These are phyloP conservation scores for Didymella lethalis DNA, from an alignment of 2,329 filamentous ascomycete genomes.

Conservation along the genomic window DNA sequence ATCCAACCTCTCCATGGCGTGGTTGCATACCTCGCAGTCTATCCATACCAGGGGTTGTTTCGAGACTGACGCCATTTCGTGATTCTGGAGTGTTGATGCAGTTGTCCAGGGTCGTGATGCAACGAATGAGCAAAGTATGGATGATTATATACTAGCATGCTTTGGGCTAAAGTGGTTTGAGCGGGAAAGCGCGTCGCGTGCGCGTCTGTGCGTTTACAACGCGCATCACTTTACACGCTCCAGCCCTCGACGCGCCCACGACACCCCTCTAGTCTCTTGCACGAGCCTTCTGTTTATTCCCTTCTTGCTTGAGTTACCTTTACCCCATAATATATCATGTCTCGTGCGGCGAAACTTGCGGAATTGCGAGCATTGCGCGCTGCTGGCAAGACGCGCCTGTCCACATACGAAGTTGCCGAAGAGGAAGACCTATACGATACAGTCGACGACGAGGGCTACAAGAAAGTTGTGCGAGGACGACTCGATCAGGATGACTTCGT, in stretches of 20 bases:
- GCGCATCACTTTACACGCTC: slow-evolving; percentile 25
- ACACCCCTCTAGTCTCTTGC: slow-evolving; percentile 22
- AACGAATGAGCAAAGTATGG: slow-evolving; percentile 8
- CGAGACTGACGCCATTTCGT: slow-evolving; percentile 60
- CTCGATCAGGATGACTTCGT: slow-evolving; percentile 97
- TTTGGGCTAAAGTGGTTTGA: slow-evolving; percentile 10
- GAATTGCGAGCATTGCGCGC: slow-evolving; percentile 85
- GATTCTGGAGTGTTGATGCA: slow-evolving; percentile 10
- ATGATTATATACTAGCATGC: slow-evolving; percentile 6
- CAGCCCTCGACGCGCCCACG: slow-evolving; percentile 35
- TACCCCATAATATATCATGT: slow-evolving; percentile 41
- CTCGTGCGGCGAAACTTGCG: slow-evolving; percentile 59
- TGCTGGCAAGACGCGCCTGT: slow-evolving; percentile 89
- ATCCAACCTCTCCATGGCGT: not conserved
- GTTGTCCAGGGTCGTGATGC: slow-evolving; percentile 9
- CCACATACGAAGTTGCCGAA: slow-evolving; percentile 85
- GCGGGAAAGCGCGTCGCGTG: slow-evolving; percentile 30
- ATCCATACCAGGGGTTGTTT: slow-evolving; percentile 83
- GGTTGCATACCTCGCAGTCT: slow-evolving; percentile 69
- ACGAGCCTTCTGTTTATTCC: slow-evolving; percentile 24
- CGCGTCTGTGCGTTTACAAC: slow-evolving; percentile 29
- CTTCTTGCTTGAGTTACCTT: slow-evolving; percentile 16
- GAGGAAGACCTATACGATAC: slow-evolving; percentile 90
- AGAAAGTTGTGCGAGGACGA: slow-evolving; percentile 88
- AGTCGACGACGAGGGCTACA: slow-evolving; percentile 96